Base-by-base conservation (phyloP, 441 rosid genomes). In the Adansonia madagascariensis region DNA sequence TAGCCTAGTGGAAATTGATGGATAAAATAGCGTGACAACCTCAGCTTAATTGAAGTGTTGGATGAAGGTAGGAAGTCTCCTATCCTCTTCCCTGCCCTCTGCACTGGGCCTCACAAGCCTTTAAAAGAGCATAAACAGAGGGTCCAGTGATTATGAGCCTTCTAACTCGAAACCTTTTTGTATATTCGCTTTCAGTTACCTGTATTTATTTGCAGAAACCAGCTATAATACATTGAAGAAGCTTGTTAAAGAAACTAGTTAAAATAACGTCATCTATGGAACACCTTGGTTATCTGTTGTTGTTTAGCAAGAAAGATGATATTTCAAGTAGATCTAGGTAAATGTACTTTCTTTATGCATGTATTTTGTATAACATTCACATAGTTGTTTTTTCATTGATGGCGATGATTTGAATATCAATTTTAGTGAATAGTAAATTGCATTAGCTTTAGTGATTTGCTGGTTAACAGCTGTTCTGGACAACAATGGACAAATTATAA, bases 31-130 rank as follows among this genome's bases (percentile, higher is more conserved):
- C 22, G 3, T 22, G 41, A 64, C 8, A 64, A n/a, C 49, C 69
- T 64, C 47, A 8, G 22, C 49, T 39, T 64, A 39, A 9, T 35
- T 64, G 49, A 64, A 11, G 49, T 39, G 49, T 60, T 55, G 43
- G 72, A 53, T 22, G 62, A 35, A 53, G 61, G 49, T 71, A 49
- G 47, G 47, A 55, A 71, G 9, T 22, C 4, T 61, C 66, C 44
- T 61, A 27, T 27, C 44, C 7, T 9, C 24, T 50, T 56, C 61
- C 27, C 35, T 53, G 15, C 0, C 14, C 20, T 7, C 61, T 14
- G 12, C 12, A 17, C 62, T 4, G 44, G 17, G 22, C 60, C 20
- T 71, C 62, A 3, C 62, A 49, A 17, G 15, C 24, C 52, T 43
- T 66, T 43, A 1, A 10, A 9, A 66, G 43, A 3, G 0, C 27